Evolutionary conservation across 1,284 basidiomycete species (phyloP), one percentile per base, ranked within the genome.

Genomic region (Ceratobasidium sp.): DNA sequence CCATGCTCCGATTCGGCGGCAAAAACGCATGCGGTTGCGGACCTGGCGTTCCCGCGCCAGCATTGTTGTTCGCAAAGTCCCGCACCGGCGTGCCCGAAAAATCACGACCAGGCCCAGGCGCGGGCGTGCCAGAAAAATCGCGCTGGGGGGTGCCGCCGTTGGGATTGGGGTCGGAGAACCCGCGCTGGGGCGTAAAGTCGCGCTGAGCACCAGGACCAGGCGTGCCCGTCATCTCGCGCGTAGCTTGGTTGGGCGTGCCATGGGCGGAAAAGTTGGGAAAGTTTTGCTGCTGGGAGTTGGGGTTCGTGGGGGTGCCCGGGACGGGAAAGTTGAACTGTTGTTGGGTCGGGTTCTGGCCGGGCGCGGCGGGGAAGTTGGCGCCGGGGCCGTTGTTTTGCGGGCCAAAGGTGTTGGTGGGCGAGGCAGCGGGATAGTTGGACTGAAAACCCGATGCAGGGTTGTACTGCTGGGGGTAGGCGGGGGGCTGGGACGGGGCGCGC

Each of bases 401-500:
- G 74, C 63, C 43, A 71, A 73, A 27, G 62, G 69, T 54, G 27
- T 48, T 48, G 61, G 61, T 63, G n/a, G 61, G 41, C 24, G 61
- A 63, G n/a, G 24, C 61, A 3, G 61, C 61, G 27, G 41, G 34
- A 16, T 63, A 53, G 46, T 53, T 73, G 48, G 63, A 66, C 43
- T 53, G 48, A 56, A 69, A 37, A 48, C 65, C 34, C 53, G 62
- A 34, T 13, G 56, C 75, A 11, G 66, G 76, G 9, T 61, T 61
- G 58, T 76, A 68, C 74, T 63, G 51, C 69, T 77, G 75, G 56
- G 71, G 72, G 31, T 64, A 64, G 16, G 56, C 59, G 16, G 69
- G 71, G 24, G 77, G 73, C 62, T 76, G 74, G 22, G 65, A 73
- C 37, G 76, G 78, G 48, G 74, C 74, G 31, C 68, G 71, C 43